Conservation (phyloP, 768 basidiomycete genomes). For the Podaxis sp. region DNA sequence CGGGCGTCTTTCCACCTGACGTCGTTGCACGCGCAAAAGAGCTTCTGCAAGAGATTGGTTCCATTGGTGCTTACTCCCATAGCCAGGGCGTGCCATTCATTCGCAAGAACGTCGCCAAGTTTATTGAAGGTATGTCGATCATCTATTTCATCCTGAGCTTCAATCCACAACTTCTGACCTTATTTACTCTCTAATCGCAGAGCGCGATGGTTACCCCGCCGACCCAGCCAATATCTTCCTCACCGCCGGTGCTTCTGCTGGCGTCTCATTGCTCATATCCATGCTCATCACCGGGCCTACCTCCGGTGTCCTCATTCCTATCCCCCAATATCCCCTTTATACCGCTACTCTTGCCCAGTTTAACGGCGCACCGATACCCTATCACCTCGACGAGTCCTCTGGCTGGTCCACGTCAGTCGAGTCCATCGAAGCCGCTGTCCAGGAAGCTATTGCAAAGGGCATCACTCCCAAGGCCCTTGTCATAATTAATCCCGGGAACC, state of each 20-base stretch:
- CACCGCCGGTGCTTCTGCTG: conserved; percentile 91
- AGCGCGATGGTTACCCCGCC: conserved; percentile 86
- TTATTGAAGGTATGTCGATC: conserved; percentile 69
- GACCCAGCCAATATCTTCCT: conserved; percentile 88
- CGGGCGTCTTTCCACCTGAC: conserved; percentile 80
- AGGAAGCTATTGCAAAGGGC: conserved; percentile 60
- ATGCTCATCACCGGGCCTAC: conserved; percentile 69
- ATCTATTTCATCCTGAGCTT: not conserved
- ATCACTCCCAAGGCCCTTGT: conserved; percentile 80
- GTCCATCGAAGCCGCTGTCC: conserved; percentile 66
- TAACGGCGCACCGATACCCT: conserved; percentile 78
- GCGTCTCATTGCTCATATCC: conserved; percentile 84
- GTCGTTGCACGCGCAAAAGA: conserved; percentile 81
- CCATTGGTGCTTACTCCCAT: conserved; percentile 93
- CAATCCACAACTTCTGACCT: conserved; percentile 6
- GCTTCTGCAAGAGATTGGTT: conserved; percentile 83
- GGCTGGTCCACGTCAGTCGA: conserved; percentile 80
- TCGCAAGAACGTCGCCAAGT: conserved; percentile 83
- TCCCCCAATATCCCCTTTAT: conserved; percentile 98
- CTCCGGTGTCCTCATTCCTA: conserved; percentile 88
- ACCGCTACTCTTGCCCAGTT: conserved; percentile 91
- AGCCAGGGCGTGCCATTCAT: conserved; percentile 91
- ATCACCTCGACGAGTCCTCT: conserved; percentile 80
- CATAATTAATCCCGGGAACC: conserved; percentile 98
- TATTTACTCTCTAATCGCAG: conserved; percentile 34